Evolutionary conservation across 768 basidiomycete species (phyloP).

Genomic region (Boletus patriciae): DNA sequence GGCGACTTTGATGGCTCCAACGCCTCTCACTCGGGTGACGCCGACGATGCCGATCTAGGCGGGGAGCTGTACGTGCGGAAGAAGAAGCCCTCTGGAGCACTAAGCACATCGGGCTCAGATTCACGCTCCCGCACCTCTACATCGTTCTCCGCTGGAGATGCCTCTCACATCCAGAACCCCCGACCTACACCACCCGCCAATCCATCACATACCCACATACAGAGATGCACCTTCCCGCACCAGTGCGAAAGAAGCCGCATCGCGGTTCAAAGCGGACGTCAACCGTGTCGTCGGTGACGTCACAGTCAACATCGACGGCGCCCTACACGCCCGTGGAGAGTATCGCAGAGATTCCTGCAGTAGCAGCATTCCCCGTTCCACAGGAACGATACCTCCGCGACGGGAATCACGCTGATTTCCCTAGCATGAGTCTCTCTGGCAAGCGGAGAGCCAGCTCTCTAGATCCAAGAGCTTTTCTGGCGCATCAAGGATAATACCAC

Average conservation of each 20-base stretch:
- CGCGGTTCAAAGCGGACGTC: conserved; percentile 34
- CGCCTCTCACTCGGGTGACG: conserved; percentile 28
- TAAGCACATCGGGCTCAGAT: conserved; percentile 49
- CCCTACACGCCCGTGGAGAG: conserved; percentile 38
- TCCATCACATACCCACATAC: conserved; percentile 29
- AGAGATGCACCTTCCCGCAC: conserved; percentile 27
- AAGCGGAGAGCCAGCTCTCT: conserved; percentile 33
- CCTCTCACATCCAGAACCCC: conserved; percentile 22
- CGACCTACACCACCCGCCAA: conserved; percentile 27
- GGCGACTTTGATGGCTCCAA: conserved; percentile 8
- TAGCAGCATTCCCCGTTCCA: conserved; percentile 27
- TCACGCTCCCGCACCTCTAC: conserved; percentile 63
- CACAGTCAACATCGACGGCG: conserved; percentile 49
- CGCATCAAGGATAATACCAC: conserved; percentile 18
- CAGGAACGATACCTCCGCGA: conserved; percentile 35
- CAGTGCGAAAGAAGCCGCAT: conserved; percentile 20
- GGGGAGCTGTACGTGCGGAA: conserved; percentile 52
- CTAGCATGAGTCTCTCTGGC: conserved; percentile 41
- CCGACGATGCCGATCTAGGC: conserved; percentile 61
- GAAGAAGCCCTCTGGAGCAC: conserved; percentile 28
- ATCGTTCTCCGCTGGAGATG: conserved; percentile 39
- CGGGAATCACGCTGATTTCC: conserved; percentile 30
- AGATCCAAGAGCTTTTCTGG: conserved; percentile 43
- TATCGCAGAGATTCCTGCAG: conserved; percentile 28
- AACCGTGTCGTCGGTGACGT: conserved; percentile 40